Conservation (phyloP, 2,329 filamentous ascomycete species). For the Phoma sp. region DNA sequence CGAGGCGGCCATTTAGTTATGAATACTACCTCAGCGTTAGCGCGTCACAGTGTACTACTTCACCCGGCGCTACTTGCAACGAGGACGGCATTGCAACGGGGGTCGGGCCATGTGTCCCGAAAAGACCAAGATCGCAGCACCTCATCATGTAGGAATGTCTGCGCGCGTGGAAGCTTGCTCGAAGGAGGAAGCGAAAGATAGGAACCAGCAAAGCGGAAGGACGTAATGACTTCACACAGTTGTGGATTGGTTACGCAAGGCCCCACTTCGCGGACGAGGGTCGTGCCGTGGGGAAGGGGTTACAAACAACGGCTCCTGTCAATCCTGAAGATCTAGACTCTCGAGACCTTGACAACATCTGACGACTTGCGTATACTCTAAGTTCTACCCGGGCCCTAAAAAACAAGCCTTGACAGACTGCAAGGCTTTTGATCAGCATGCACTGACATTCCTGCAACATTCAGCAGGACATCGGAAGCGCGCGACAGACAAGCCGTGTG, state of each 20-base stretch:
- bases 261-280: not conserved
- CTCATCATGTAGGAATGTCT: not conserved
- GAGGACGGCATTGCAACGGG: not conserved
- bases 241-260: not conserved
- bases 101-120: not conserved
- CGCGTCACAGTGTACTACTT: not conserved
- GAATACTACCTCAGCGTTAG: not conserved
- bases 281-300: not conserved
- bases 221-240: not conserved
- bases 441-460: not conserved
- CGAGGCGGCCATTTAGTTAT: not conserved
- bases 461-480: no score
- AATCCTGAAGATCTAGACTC: not conserved
- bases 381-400: no score
- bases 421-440: not conserved
- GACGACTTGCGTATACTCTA: not conserved
- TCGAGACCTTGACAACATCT: not conserved
- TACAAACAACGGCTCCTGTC: not conserved
- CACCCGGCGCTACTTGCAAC: not conserved
- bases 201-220: not conserved
- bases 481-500: no score
- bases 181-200: not conserved
- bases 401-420: not conserved
- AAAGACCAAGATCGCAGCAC: not conserved
- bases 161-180: not conserved